Evolutionary conservation across 2,329 filamentous ascomycete species (phyloP), one percentile per base, ranked within the genome.

Genomic region (Huntiella moniliformis): DNA sequence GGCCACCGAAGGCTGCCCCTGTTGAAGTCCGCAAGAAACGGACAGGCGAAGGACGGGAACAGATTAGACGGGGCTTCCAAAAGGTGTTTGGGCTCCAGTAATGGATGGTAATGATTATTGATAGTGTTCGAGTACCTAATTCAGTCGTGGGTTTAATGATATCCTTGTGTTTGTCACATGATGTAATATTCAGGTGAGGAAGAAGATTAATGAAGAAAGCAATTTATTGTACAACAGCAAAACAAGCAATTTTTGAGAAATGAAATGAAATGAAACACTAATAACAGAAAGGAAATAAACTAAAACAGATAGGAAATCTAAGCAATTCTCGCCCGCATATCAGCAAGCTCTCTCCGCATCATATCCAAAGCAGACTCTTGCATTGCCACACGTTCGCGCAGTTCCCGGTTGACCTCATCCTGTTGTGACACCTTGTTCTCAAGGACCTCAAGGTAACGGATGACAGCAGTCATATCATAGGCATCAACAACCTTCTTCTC

Each of bases 1-100:
- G 88, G 88, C 87, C 88, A 4, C 84, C 82, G 1, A 74, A 73
- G 53, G 59, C 68, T 0, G 63, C 56, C 69, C 67, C 51, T 63
- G 47, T 62, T 63, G 3, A 60, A 59, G 3, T 55, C 60, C 8
- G 61, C 61, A 35, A 66, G 61, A 53, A 66, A 60, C 22, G 22
- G 22, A 28, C 57, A 67, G 61, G 52, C 57, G 58, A 55, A 58
- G 58, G 13, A 56, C 53, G 13, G 17, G 59, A 62, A 6, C 60
- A 56, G 1, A 62, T 70, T 37, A 57, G 67, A 45, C 60, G 61
- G 48, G 69, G 67, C 51, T 51, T 70, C 48, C 65, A 68, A 49
- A 61, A 60, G 52, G 67, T 49, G 18, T 44, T 52, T 10, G 51
- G 46, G 32, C 41, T 50, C n/a, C 28, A 34, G 31, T 42, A 18